A percentile compares a stretch with the other conserved stretches of the same genome.
These are phyloP conservation scores for Ophiocordyceps australis DNA, from an alignment of 2,329 filamentous ascomycete species.

Conservation along the genomic window DNA sequence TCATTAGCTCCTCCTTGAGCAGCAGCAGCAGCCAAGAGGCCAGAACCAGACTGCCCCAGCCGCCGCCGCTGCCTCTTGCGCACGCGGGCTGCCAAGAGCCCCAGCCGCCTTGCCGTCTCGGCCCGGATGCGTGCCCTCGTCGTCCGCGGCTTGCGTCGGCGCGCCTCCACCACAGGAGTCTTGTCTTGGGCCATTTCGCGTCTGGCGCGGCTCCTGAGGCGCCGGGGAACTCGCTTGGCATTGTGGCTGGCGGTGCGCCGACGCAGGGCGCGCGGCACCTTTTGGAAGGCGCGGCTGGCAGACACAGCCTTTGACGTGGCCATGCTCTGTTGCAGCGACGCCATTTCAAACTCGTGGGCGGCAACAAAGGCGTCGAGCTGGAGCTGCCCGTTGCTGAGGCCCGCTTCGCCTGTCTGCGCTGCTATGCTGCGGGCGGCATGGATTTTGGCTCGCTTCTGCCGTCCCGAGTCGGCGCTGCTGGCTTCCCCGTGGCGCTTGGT, in stretches of 20 bases:
- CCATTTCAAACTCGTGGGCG: conserved; percentile 78
- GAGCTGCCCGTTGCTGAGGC: conserved; percentile 55
- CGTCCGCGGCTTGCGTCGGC: conserved; percentile 40
- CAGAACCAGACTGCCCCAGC: conserved; percentile 7
- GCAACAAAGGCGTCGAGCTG: conserved; percentile 72
- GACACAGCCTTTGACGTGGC: conserved; percentile 44
- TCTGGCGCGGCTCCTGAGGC: conserved; percentile 51
- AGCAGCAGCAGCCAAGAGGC: conserved; percentile 2
- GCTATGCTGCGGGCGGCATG: conserved; percentile 29
- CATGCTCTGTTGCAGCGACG: conserved; percentile 69
- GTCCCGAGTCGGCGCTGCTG: conserved; percentile 8
- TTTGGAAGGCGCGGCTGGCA: conserved; percentile 68
- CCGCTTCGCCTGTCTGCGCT: conserved; percentile 28
- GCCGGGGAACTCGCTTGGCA: conserved; percentile 69
- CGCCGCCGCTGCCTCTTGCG: conserved; percentile 21
- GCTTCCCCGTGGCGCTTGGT: conserved; percentile 10
- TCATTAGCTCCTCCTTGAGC: neutral
- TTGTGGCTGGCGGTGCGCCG: conserved; percentile 90
- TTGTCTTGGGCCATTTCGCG: conserved; percentile 77
- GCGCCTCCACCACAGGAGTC: conserved; percentile 58
- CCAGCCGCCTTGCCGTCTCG: conserved; percentile 57
- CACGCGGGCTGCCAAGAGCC: conserved; percentile 40
- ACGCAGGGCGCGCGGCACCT: conserved; percentile 69
- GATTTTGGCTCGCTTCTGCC: conserved; percentile 26
- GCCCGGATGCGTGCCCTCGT: conserved; percentile 45